A percentile compares a stretch with the other conserved stretches of the same genome.
Evolutionary conservation across 108 stramenopile genomes (phyloP).

Genomic region (Cyclotella atomus): DNA sequence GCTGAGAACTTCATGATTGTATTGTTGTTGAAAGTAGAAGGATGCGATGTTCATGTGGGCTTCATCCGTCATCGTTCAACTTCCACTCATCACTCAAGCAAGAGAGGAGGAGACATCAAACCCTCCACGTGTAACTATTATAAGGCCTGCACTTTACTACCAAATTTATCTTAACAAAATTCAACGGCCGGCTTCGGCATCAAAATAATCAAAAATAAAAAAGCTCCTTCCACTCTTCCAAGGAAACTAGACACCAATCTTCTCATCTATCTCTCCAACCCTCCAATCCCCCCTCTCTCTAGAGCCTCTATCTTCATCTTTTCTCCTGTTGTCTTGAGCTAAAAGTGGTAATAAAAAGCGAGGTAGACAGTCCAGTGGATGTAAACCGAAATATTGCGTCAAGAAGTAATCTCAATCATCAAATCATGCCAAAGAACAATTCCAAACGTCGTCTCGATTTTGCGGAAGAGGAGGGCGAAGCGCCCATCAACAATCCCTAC

Average conservation of each 20-base stretch:
- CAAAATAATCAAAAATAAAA: too few species aligned
- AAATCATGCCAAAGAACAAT: slow-evolving; percentile 12
- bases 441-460: slow-evolving; percentile 10
- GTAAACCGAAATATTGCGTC: too few species aligned
- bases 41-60: too few species aligned
- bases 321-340: not conserved
- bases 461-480: not conserved
- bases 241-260: not conserved
- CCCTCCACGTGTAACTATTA: not conserved
- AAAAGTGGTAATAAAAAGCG: not conserved
- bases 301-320: not conserved
- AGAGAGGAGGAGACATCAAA: not conserved
- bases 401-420: too few species aligned
- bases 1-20: slow-evolving; percentile 47
- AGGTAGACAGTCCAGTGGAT: not conserved
- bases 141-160: not conserved
- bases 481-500: not conserved
- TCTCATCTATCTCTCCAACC: not conserved
- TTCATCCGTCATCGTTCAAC: too few species aligned
- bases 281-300: not conserved
- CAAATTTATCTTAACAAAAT: not conserved
- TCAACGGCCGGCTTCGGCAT: too few species aligned
- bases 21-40: too few species aligned
- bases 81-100: not conserved
- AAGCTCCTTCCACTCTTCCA: not conserved